Evolutionary conservation across 768 basidiomycete genomes (phyloP).

Genomic region (Leccinum variicolor): DNA sequence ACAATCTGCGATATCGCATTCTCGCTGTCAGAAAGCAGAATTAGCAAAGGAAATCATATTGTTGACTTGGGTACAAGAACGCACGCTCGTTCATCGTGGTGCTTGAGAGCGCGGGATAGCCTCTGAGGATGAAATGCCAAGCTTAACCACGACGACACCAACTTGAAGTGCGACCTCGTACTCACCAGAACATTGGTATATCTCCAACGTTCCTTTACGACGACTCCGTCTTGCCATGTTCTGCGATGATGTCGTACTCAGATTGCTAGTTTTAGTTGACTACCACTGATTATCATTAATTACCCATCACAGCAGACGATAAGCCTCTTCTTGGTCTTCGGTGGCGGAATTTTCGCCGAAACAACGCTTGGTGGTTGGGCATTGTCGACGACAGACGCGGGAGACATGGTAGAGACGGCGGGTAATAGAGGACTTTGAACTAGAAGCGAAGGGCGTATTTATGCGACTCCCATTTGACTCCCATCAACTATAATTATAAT

Average conservation of each 20-base stretch:
- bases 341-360: neutral
- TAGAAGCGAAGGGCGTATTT: conserved; percentile 17
- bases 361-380: neutral
- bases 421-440: neutral
- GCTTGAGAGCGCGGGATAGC: conserved; percentile 49
- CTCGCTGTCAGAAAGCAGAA: conserved; percentile 18
- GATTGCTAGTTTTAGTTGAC: neutral
- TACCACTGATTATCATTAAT: conserved; percentile 15
- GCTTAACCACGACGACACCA: neutral
- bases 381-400: neutral
- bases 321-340: conserved; percentile 49
- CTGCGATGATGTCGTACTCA: conserved; percentile 31
- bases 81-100: conserved; percentile 43
- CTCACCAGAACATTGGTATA: conserved; percentile 59
- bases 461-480: conserved; percentile 13
- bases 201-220: conserved; percentile 39
- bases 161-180: neutral
- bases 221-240: conserved; percentile 70
- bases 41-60: neutral
- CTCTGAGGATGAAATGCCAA: conserved; percentile 34
- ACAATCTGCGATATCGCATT: conserved; percentile 57
- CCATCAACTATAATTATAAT: neutral
- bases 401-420: conserved; percentile 10
- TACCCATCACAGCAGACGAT: conserved; percentile 77
- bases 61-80: conserved; percentile 1